Evolutionary conservation across 2,329 filamentous ascomycete genomes (phyloP), one percentile per base, ranked within the genome.

Genomic region (Hortaea werneckii): DNA sequence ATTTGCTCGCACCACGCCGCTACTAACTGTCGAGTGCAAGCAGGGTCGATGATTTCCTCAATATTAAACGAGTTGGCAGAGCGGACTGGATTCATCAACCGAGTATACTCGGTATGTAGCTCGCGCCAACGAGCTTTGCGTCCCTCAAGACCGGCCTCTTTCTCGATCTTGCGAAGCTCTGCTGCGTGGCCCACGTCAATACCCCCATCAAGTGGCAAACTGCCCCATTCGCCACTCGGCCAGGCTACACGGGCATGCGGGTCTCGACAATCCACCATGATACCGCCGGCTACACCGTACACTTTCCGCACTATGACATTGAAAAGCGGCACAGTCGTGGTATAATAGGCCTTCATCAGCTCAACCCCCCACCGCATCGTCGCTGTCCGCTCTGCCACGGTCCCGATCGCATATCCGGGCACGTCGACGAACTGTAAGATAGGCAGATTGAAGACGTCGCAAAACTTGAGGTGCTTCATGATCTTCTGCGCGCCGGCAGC

Each of bases 281-380:
- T 65, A 0, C 77, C 79, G 0, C 79, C 79, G 1, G 79, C 80
- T 1, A 83, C 79, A 4, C 79, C 80, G 53, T 78, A 82, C 1
- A 73, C 75, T 41, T 77, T 73, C 5, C 79, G 68, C 1, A 77
- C 75, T 4, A 83, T 69, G n/a, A 83, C 76, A 45, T 67, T 77
- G 64, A 82, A 82, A 3, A 83, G 70, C 0, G 79, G 77, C 44
- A 73, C 75, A 0, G 78, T 82, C 0, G 78, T 82, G 20, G 73
- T 73, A 58, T 76, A 81, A 57, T 83, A 83, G 0, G 78, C 70
- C 45, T 76, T 76, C 5, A 75, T 77, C 1, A 82, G 69, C 40
- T 77, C 73, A 4, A 83, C 70, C 0, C 79, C 79, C 65, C 78
- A 79, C 43, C 78, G 70, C 79, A 82, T 83, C 0, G 78, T 82